Evolutionary conservation across 139 green algal species (phyloP).

Genomic region (Chlorella sp.): DNA sequence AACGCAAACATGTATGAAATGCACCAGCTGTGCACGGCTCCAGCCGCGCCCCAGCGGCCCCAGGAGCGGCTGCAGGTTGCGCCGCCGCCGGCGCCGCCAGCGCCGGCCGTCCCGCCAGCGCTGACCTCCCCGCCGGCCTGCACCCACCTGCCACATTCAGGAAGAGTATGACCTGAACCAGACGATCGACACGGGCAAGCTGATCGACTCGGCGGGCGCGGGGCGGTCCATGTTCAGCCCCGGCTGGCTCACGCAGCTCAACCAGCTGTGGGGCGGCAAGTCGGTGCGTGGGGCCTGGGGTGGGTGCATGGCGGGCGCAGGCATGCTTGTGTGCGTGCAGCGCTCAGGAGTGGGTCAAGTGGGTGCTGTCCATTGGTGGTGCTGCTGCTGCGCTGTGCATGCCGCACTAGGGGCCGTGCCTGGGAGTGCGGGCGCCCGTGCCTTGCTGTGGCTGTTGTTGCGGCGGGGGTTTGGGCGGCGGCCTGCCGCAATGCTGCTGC

Average conservation of each 20-base stretch:
- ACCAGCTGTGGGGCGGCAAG: constrained; percentile 88
- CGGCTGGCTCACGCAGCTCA: constrained; percentile 91
- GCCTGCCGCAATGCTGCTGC: no score
- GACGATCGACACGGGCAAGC: constrained; percentile 58
- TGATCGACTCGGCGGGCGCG: constrained; percentile 84
- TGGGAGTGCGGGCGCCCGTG: no score
- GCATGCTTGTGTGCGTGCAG: no score
- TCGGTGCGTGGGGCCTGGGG: constrained; percentile 50
- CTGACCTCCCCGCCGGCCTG: background rate
- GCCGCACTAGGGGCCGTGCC: no score
- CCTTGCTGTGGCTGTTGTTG: no score
- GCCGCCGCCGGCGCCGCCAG: background rate
- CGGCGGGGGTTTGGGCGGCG: no score
- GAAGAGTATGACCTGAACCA: constrained; percentile 53
- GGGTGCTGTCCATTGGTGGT: no score
- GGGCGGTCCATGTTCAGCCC: constrained; percentile 76
- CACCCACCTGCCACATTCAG: background rate
- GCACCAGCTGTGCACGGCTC: background rate
- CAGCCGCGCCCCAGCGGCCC: background rate
- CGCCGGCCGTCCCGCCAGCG: background rate
- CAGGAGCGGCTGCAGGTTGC: background rate
- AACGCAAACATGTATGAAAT: background rate
- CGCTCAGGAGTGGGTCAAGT: no score
- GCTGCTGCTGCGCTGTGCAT: no score
- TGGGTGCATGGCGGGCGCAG: no score